phyloP scores from a whole-genome alignment of 139 green algal genomes.

The Volvox reticuliferus region DNA sequence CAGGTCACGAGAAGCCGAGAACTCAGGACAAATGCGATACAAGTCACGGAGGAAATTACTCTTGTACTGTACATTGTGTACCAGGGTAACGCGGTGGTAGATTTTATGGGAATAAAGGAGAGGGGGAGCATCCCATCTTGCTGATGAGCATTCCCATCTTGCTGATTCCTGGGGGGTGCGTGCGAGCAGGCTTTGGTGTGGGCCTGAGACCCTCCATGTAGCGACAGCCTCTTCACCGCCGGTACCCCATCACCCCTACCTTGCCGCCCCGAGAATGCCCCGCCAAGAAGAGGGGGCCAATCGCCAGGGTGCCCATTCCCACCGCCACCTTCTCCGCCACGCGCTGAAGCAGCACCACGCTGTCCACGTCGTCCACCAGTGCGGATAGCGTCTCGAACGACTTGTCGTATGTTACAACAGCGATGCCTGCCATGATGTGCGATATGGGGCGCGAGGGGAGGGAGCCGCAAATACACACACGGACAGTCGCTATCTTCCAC shows the following conservation, averaged over 20 bases:
- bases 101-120: no score
- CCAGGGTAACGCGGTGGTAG: no score
- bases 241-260: background rate
- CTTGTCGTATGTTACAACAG: slow-evolving; percentile 23
- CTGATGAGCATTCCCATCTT: background rate
- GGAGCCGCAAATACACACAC: no score
- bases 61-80: no score
- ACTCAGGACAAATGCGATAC: no score
- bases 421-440: background rate
- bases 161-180: background rate
- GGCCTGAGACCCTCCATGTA: background rate
- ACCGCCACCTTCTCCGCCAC: background rate
- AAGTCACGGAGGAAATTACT: background rate
- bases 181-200: background rate
- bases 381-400: background rate
- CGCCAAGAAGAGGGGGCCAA: slow-evolving; percentile 10
- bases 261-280: slow-evolving; percentile 26
- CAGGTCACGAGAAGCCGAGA: no score
- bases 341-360: background rate
- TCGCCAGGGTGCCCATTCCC: background rate
- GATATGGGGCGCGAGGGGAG: no score
- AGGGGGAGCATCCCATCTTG: no score
- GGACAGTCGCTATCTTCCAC: no score
- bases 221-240: background rate
- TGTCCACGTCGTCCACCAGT: slow-evolving; percentile 19